Evolutionary conservation across 352 stramenopile genomes (phyloP).

Genomic region (Globisporangium spinosum): DNA sequence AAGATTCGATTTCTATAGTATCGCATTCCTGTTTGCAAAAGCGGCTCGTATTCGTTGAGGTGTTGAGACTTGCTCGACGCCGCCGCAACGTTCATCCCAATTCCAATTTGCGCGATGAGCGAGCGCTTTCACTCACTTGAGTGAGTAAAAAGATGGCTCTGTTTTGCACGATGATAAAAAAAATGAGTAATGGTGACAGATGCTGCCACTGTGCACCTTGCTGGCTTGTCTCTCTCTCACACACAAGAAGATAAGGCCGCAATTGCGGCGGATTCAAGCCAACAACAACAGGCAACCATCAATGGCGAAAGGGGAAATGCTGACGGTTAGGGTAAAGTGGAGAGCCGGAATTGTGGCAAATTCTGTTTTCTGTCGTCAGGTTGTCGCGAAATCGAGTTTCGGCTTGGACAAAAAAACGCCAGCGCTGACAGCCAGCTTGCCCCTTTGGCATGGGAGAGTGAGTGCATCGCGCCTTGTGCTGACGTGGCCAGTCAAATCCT

Average conservation of each 20-base stretch:
- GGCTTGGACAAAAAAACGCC: slow-evolving; percentile 6
- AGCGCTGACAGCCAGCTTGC: not conserved
- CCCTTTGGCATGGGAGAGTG: not conserved
- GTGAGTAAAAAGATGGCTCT: not conserved
- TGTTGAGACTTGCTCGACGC: not conserved
- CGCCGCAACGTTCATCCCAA: not conserved
- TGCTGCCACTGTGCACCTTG: not conserved
- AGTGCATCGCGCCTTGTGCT: not conserved
- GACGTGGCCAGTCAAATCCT: not conserved
- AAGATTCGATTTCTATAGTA: not conserved
- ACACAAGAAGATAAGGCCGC: not conserved
- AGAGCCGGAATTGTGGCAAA: slow-evolving; percentile 3
- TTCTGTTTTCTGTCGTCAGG: slow-evolving; percentile 9
- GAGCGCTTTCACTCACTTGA: not conserved
- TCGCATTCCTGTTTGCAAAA: not conserved
- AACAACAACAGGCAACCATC: too few species aligned
- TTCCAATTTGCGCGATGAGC: not conserved
- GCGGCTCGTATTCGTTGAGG: not conserved
- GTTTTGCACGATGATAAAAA: not conserved
- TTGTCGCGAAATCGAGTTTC: slow-evolving; percentile 14
- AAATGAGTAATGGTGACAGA: not conserved
- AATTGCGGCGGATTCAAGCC: not conserved
- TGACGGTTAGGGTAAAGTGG: not conserved
- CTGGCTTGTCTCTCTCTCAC: not conserved
- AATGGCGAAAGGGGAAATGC: too few species aligned